Percentiles rank a stretch among this genome's conserved stretches.
Evolutionary conservation across 371 early-diverging fungal species (phyloP).

Genomic region (Blastocladiella emersonii): DNA sequence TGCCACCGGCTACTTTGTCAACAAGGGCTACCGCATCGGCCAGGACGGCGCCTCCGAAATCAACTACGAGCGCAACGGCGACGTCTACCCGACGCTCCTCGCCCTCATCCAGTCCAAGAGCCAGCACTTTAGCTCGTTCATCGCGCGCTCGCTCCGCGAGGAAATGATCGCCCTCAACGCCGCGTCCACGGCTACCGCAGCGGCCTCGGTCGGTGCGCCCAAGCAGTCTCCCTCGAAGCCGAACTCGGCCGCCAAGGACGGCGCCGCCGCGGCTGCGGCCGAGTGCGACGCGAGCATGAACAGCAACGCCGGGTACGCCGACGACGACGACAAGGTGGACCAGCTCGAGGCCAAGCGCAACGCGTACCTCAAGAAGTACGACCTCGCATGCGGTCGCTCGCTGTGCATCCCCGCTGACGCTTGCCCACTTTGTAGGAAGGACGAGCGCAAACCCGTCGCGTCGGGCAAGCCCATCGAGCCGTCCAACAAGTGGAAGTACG

Average conservation of each 20-base stretch:
- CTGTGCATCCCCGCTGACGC: background rate
- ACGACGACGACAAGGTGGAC: background rate
- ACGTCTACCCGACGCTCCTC: background rate
- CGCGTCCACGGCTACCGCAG: too few relatives aligned
- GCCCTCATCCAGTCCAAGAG: background rate
- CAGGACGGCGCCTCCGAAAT: constrained; percentile 6
- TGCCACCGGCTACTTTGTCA: constrained; percentile 33
- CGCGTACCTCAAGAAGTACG: background rate
- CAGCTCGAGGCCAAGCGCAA: background rate
- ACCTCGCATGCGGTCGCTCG: background rate
- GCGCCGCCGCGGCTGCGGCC: background rate
- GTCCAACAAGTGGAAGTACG: background rate
- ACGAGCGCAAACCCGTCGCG: background rate
- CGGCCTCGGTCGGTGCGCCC: too few relatives aligned
- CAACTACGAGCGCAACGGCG: background rate
- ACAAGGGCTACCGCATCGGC: constrained; percentile 31
- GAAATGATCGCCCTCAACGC: too few relatives aligned
- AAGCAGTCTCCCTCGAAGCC: background rate
- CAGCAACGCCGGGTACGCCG: too few relatives aligned
- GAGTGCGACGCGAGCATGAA: background rate
- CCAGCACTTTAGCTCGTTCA: background rate
- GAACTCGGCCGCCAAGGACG: background rate
- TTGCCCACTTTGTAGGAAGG: too few relatives aligned
- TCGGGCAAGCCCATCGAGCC: background rate
- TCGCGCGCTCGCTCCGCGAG: background rate